Base-by-base conservation (phyloP, 1,139 yeast species). In the Pichia sp. region DNA sequence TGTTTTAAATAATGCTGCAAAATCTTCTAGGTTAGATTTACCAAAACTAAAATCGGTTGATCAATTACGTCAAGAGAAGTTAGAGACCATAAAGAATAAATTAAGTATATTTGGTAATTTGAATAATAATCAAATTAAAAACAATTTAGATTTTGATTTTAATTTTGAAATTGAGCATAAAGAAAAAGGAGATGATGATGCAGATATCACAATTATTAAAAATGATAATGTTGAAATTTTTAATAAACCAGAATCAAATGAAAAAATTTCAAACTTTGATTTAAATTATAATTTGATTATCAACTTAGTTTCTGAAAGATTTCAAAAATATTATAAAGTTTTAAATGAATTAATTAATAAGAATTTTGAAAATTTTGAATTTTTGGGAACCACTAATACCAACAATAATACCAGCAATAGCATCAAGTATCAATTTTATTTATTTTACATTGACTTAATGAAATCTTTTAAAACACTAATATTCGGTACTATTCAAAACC, bases 401-500 rank as follows among this genome's bases (percentile, higher is more conserved):
- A 41, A 44, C 3, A 25, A 25, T 4, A n/a, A n/a, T n/a, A n/a
- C n/a, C n/a, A n/a, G n/a, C n/a, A 31, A 46, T 13, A 42, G 42
- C 30, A 38, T 53, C 5, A 33, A 8, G 29, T 45, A 18, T 34
- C 53, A 53, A 38, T 8, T 46, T 5, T 34, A 28, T 19, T 3
- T 44, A 9, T 6, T 53, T 11, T 34, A 27, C 9, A 13, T 5
- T 13, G 56, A 53, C 28, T 11, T 50, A 13, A 10, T 34, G 3
- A 34, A 45, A 9, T 41, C 50, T 41, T 8, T 31, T 1, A 31
- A 41, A n/a, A 39, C 41, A 19, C 39, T 54, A 14, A 77, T 81
- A 63, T 68, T 82, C 55, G 69, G 71, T 9, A 73, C 81, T 0
- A 62, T 79, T 27, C 70, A 71, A 47, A 70, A 82, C 59, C 86